Base-by-base conservation (phyloP, 768 basidiomycete species). In the Boletus eberwhitei region DNA sequence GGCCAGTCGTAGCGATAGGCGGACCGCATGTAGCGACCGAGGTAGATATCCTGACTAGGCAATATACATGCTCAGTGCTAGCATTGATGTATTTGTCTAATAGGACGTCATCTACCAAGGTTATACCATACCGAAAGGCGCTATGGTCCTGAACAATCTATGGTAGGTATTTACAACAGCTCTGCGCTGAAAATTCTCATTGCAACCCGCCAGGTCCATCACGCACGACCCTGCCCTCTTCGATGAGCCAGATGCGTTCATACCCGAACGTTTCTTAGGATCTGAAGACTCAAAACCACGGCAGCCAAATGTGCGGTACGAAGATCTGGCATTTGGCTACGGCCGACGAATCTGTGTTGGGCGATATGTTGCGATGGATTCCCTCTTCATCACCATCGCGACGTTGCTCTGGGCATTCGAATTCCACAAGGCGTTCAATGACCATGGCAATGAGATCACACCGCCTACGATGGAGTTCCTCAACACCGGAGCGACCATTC, bases 301-400 rank as follows among this genome's bases (percentile, higher is more conserved):
- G 4, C 26, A 38, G 31, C 12, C 19, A n/a, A 47, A 47, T n/a
- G 55, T 48, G 21, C 44, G 55, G 32, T 34, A 55, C 14, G 59
- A 60, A 14, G 44, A 60, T 31, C 35, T 59, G 3, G 37, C 34
- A 2, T 59, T 59, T 21, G 59, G 59, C 24, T 50, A 50, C n/a
- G 59, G 59, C 8, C 53, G 59, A 11, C 59, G 59, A 8, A 46
- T 29, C 32, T 61, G 59, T 21, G 55, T 56, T n/a, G 50, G 55
- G 9, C 36, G 43, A 31, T 4, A 56, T 13, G 44, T 56, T n/a
- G 55, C 50, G 11, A 50, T 52, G 17, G 45, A 56, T 24, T 24
- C 50, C 6, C 50, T 52, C 16, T 56, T 56, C 45, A 56, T 56
- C 44, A 40, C 55, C 9, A 46, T 52, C 16, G 50, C 55, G 2